phyloP scores from a whole-genome alignment of 768 basidiomycete genomes.

The Termitomyces sp. region DNA sequence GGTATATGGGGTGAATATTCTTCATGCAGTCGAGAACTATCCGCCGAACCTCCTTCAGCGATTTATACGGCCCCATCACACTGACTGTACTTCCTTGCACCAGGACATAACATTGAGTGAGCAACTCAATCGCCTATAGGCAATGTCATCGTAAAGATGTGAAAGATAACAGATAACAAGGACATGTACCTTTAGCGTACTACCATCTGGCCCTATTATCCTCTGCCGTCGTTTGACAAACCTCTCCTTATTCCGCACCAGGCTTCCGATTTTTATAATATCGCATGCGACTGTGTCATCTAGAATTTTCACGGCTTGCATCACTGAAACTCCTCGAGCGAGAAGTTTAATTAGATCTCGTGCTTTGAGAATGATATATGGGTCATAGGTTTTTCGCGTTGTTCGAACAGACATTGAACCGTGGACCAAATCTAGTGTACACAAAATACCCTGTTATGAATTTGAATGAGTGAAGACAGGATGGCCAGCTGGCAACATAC shows the following conservation, averaged over 20 bases:
- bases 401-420: conserved; percentile 98
- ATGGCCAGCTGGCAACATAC: conserved; percentile 31
- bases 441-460: conserved; percentile 65
- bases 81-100: conserved; percentile 98
- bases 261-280: conserved; percentile 95
- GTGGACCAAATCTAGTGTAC: conserved; percentile 90
- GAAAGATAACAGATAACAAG: neutral
- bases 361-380: conserved; percentile 93
- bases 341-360: conserved; percentile 94
- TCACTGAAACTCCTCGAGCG: conserved; percentile 83
- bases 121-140: conserved; percentile 85
- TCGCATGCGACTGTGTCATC: conserved; percentile 91
- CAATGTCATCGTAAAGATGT: neutral
- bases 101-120: conserved; percentile 95
- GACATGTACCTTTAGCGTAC: conserved; percentile 81
- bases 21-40: conserved; percentile 99
- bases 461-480: neutral
- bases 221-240: conserved; percentile 95
- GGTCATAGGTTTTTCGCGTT: conserved; percentile 95
- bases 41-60: conserved; percentile 90
- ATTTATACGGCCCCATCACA: conserved; percentile 95
- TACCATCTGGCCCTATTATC: conserved; percentile 96
- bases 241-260: conserved; percentile 92
- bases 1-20: conserved; percentile 98
- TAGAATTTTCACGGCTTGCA: conserved; percentile 83